These are phyloP conservation scores for Hymenoscyphus repandus DNA, from an alignment of 2,329 filamentous ascomycete species.

Conservation along the genomic window DNA sequence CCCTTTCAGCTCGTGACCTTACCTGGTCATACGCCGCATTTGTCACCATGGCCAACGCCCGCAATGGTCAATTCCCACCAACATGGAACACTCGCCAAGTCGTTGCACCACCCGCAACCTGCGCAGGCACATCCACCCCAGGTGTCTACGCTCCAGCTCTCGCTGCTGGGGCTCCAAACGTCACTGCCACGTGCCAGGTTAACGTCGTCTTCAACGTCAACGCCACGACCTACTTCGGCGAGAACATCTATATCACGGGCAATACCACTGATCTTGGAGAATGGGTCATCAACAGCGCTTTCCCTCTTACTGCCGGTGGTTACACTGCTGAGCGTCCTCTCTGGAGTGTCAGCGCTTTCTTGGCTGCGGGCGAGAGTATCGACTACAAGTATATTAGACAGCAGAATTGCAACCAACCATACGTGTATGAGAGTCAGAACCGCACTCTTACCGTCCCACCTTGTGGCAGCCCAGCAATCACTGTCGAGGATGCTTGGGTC, in stretches of 20 bases:
- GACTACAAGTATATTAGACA: slow-evolving; percentile 42
- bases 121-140: slow-evolving; percentile 35
- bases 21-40: slow-evolving; percentile 72
- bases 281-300: slow-evolving; percentile 32
- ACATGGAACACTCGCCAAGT: slow-evolving; percentile 47
- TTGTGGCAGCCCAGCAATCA: slow-evolving; percentile 30
- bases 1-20: slow-evolving; percentile 59
- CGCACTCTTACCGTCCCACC: slow-evolving; percentile 37
- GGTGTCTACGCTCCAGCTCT: slow-evolving; percentile 45
- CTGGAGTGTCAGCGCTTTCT: slow-evolving; percentile 38
- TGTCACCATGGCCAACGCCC: slow-evolving; percentile 53
- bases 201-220: slow-evolving; percentile 42
- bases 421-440: slow-evolving; percentile 41
- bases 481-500: slow-evolving; percentile 36
- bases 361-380: slow-evolving; percentile 38
- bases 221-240: slow-evolving; percentile 41
- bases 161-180: slow-evolving; percentile 38
- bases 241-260: slow-evolving; percentile 43
- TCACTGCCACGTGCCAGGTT: slow-evolving; percentile 24
- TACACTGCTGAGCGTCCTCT: slow-evolving; percentile 40
- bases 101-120: slow-evolving; percentile 43
- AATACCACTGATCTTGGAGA: slow-evolving; percentile 38
- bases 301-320: slow-evolving; percentile 35
- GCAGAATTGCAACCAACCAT: slow-evolving; percentile 38
- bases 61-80: slow-evolving; percentile 47